Conservation (phyloP, 169 alveolate genomes). For the Eimeria tenella region DNA sequence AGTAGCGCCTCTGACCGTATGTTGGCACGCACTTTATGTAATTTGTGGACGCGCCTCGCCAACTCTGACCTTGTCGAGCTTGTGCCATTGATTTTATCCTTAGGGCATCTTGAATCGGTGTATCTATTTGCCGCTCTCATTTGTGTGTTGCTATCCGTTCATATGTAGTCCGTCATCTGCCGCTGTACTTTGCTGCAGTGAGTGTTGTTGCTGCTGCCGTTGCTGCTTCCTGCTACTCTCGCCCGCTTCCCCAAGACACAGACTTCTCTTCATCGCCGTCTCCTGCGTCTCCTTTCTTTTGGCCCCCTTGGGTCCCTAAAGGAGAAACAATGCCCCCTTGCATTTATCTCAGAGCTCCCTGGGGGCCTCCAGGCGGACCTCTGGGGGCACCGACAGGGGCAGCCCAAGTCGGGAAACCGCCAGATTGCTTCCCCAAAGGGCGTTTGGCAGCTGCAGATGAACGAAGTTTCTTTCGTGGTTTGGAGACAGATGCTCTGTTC, state of each 20-base stretch:
- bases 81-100: too few relatives aligned
- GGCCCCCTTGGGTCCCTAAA: background rate
- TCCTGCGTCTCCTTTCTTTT: background rate
- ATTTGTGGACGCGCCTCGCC: too few relatives aligned
- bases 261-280: background rate
- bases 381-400: background rate
- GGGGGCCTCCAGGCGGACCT: conserved; percentile 32
- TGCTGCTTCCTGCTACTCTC: background rate
- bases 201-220: background rate
- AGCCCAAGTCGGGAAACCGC: background rate
- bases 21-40: too few relatives aligned
- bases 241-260: background rate
- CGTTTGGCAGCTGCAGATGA: conserved; percentile 16
- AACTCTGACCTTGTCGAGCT: too few relatives aligned
- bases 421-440: conserved; percentile 62
- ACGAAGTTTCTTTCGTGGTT: background rate
- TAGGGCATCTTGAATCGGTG: too few relatives aligned
- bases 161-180: background rate
- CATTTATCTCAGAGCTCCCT: background rate
- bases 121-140: too few relatives aligned
- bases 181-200: background rate
- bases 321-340: background rate
- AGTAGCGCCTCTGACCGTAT: too few relatives aligned
- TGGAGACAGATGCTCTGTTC: conserved; percentile 75
- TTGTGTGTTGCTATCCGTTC: background rate